A percentile compares a stretch with the other conserved stretches of the same genome.
These are phyloP conservation scores for Amylostereum chailletii DNA, from an alignment of 1,284 basidiomycete species.

Conservation along the genomic window DNA sequence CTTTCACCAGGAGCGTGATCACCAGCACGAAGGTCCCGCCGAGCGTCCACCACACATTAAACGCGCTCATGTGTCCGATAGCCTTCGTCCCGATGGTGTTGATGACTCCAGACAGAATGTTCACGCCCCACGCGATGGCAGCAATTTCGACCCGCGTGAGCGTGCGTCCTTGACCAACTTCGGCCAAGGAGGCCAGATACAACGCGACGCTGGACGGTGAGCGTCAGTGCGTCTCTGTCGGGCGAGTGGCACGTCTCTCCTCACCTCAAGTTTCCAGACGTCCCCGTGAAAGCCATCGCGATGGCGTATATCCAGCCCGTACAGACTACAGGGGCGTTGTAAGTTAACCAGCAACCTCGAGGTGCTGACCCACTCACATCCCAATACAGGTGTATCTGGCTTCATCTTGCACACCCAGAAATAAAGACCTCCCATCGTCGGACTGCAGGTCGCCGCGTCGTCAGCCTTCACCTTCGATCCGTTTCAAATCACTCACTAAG, in stretches of 20 bases:
- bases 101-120: slow-evolving; percentile 44
- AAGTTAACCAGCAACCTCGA: background rate
- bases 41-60: slow-evolving; percentile 56
- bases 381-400: slow-evolving; percentile 42
- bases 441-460: slow-evolving; percentile 19
- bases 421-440: slow-evolving; percentile 51
- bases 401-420: slow-evolving; percentile 64
- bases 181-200: slow-evolving; percentile 45
- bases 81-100: slow-evolving; percentile 47
- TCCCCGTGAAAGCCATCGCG: slow-evolving; percentile 53
- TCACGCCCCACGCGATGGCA: slow-evolving; percentile 50
- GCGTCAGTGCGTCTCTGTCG: background rate
- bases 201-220: slow-evolving; percentile 34
- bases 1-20: slow-evolving; percentile 45
- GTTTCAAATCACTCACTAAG: slow-evolving; percentile 32
- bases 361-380: slow-evolving; percentile 30
- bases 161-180: slow-evolving; percentile 37
- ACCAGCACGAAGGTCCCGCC: slow-evolving; percentile 52
- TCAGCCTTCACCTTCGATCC: background rate
- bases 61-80: slow-evolving; percentile 45
- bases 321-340: slow-evolving; percentile 24
- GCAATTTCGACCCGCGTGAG: slow-evolving; percentile 42
- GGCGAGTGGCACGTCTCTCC: background rate
- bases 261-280: slow-evolving; percentile 49
- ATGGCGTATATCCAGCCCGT: slow-evolving; percentile 58